Base-by-base conservation (phyloP, 2,329 filamentous ascomycete genomes). In the Fusarium sublunatum region DNA sequence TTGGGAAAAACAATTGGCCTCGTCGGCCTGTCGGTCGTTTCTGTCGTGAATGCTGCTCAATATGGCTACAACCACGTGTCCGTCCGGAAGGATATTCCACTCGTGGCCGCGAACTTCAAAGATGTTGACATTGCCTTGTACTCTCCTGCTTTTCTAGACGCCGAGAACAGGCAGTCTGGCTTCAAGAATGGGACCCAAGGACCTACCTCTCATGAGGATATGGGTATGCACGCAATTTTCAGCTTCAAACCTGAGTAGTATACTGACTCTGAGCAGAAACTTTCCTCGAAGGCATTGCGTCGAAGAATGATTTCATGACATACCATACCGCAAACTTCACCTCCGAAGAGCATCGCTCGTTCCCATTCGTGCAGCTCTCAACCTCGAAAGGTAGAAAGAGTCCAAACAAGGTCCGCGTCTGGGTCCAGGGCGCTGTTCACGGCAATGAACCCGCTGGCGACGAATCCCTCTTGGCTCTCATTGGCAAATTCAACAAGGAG, bases 391-490 rank as follows among this genome's bases (percentile, higher is more conserved):
- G 52, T 0, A 31, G 40, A 32, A 68, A 57, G 36, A 28, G 26
- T 1, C 40, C 44, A 22, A 36, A 34, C 13, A 75, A 74, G 59
- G 54, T 75, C 5, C 67, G 73, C 11, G 63, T 75, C 12, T 75
- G 70, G 64, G 44, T 75, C 5, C 72, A 75, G 29, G 74, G 68
- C n/a, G 70, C 65, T 3, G 73, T 74, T 0, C 73, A 75, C 11
- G 73, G 74, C 19, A 75, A 75, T 7, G 73, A 75, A 19, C 74
- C 74, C 0, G 73, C 67, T 0, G 74, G 73, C 4, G 74, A 75
- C 28, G 68, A 75, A 32, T 69, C 73, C 0, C 54, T 74, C 0
- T 53, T 74, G 2, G 73, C 74, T 0, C 64, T 75, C 1, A 65
- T 75, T 0, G 74, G 72, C 2, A 72, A 73, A 8, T 68, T 75